Conservation (phyloP, 2,329 filamentous ascomycete species). For the Stagonosporopsis tanaceti region DNA sequence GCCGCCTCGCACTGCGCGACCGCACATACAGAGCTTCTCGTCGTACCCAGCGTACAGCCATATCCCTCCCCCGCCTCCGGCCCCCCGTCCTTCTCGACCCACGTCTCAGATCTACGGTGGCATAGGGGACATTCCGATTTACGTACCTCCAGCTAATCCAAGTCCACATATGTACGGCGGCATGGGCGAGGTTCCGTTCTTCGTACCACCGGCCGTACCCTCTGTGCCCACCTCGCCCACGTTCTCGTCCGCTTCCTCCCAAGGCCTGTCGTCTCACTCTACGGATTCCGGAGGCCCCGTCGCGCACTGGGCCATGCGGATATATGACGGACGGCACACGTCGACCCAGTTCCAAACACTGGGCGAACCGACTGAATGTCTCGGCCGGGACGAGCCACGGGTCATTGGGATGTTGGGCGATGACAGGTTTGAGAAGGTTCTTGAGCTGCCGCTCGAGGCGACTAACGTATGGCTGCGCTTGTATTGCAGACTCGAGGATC, state of each 20-base stretch:
- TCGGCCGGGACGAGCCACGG: conserved; percentile 46
- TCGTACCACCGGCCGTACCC: conserved; percentile 46
- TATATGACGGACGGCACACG: conserved; percentile 54
- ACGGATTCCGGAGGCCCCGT: conserved; percentile 42
- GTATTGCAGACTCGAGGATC: conserved; percentile 61
- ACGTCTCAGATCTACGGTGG: conserved; percentile 28
- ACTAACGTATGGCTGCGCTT: conserved; percentile 57
- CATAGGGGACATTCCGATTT: conserved; percentile 42
- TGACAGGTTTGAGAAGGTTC: conserved; percentile 53
- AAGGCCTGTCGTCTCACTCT: conserved; percentile 49
- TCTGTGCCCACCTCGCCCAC: conserved; percentile 53
- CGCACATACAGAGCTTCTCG: conserved; percentile 36
- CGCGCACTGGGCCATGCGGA: conserved; percentile 54
- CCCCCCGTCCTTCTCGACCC: conserved; percentile 15
- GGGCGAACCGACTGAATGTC: conserved; percentile 44
- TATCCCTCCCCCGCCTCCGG: conserved; percentile 22
- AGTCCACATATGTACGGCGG: conserved; percentile 27
- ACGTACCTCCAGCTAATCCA: conserved; percentile 38
- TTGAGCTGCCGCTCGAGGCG: conserved; percentile 57
- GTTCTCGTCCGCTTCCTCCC: conserved; percentile 54
- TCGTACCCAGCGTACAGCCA: conserved; percentile 39
- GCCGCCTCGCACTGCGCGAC: conserved; percentile 36
- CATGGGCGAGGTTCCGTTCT: conserved; percentile 42
- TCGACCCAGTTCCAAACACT: conserved; percentile 47
- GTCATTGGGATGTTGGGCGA: conserved; percentile 44